Conservation (phyloP, 1,284 basidiomycete genomes). For the Melampsora larici-populina region DNA sequence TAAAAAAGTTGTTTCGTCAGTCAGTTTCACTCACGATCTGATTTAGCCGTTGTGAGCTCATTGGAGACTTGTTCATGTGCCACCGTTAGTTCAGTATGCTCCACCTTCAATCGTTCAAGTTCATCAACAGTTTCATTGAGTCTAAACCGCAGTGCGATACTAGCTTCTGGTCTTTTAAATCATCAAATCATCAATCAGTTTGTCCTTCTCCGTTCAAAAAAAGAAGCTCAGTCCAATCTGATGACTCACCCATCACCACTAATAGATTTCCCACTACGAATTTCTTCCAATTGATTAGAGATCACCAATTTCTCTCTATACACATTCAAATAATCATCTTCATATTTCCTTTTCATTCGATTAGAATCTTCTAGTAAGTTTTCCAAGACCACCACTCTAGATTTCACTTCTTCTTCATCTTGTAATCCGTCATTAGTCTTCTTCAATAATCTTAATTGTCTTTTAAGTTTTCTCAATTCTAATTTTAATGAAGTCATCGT, state of each 20-base stretch:
- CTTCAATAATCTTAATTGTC: slow-evolving; percentile 30
- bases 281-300: slow-evolving; percentile 79
- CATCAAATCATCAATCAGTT: slow-evolving; percentile 16
- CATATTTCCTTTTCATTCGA: slow-evolving; percentile 81
- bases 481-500: slow-evolving; percentile 40
- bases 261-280: slow-evolving; percentile 71
- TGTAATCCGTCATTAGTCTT: neutral
- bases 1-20: neutral
- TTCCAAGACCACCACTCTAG: slow-evolving; percentile 64
- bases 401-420: slow-evolving; percentile 22
- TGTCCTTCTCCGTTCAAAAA: too few relatives aligned
- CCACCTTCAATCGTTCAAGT: slow-evolving; percentile 68
- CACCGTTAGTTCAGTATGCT: slow-evolving; percentile 69
- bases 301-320: slow-evolving; percentile 78
- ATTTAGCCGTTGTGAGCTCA: slow-evolving; percentile 77
- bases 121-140: slow-evolving; percentile 82
- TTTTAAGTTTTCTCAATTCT: slow-evolving; percentile 36
- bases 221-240: neutral
- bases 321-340: slow-evolving; percentile 77
- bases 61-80: slow-evolving; percentile 65
- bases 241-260: slow-evolving; percentile 72
- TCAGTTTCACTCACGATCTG: slow-evolving; percentile 65
- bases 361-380: slow-evolving; percentile 86
- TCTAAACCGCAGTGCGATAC: slow-evolving; percentile 77
- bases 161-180: slow-evolving; percentile 68